phyloP scores from a whole-genome alignment of 768 basidiomycete species.

The Leccinum imitatum region DNA sequence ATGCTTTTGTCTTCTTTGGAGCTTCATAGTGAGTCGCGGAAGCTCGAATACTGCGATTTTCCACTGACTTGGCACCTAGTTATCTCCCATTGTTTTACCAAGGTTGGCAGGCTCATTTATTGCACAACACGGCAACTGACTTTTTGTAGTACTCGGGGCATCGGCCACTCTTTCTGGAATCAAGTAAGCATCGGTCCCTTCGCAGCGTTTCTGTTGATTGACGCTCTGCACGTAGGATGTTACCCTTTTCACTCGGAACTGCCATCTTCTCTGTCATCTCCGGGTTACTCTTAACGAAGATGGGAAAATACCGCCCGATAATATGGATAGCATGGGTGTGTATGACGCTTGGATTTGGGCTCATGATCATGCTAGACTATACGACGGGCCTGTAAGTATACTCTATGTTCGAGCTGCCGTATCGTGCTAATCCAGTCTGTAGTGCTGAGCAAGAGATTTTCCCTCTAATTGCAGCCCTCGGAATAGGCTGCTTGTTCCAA shows the following conservation, averaged over 20 bases:
- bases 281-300: constrained; percentile 57
- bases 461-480: constrained; percentile 64
- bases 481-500: constrained; percentile 67
- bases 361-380: constrained; percentile 70
- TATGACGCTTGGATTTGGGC: constrained; percentile 64
- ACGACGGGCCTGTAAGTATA: constrained; percentile 39
- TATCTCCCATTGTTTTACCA: constrained; percentile 82
- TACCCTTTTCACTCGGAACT: constrained; percentile 66
- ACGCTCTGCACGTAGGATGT: constrained; percentile 49
- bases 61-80: constrained; percentile 12
- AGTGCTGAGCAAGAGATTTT: constrained; percentile 67
- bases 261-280: constrained; percentile 53
- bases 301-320: constrained; percentile 55
- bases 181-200: constrained; percentile 39
- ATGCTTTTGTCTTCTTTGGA: constrained; percentile 62
- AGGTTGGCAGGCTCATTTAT: constrained; percentile 15
- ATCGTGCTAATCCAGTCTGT: constrained; percentile 7
- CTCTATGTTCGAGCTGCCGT: neutral
- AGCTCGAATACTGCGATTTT: neutral
- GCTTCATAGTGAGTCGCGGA: constrained; percentile 30
- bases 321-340: constrained; percentile 62
- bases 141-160: constrained; percentile 53
- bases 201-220: neutral
- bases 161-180: constrained; percentile 72
- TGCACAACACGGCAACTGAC: constrained; percentile 7